Evolutionary conservation across 2,329 filamentous ascomycete genomes (phyloP).

Genomic region (Bipolaris sorokiniana): DNA sequence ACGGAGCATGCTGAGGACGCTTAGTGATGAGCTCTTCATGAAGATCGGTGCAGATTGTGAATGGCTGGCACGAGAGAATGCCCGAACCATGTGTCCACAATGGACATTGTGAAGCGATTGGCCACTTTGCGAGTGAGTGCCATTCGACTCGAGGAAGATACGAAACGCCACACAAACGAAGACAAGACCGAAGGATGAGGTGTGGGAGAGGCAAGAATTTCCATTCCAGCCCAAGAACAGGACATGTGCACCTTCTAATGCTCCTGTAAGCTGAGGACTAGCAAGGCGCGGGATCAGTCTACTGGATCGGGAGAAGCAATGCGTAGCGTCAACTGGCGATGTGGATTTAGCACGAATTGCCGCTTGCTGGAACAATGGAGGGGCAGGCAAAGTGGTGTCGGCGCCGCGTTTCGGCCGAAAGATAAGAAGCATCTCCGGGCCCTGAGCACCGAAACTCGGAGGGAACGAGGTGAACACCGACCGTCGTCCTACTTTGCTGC

Average conservation of each 20-base stretch:
- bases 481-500: constrained; percentile 22
- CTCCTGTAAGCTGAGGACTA: constrained; percentile 10
- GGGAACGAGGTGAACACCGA: constrained; percentile 13
- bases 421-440: constrained; percentile 24
- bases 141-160: not conserved
- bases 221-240: not conserved
- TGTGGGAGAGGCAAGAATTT: not conserved
- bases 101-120: not conserved
- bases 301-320: constrained; percentile 29
- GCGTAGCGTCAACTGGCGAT: constrained; percentile 9
- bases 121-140: not conserved
- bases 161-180: not conserved
- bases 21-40: too few relatives aligned
- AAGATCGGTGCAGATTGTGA: not conserved
- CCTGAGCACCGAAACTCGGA: constrained; percentile 15
- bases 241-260: constrained; percentile 14
- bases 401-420: constrained; percentile 14
- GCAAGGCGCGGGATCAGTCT: constrained; percentile 17
- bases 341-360: not conserved
- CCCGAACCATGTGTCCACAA: not conserved
- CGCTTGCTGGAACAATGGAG: constrained; percentile 16
- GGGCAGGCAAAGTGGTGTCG: constrained; percentile 18
- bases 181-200: not conserved
- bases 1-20: too few relatives aligned
- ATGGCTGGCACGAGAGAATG: not conserved